Evolutionary conservation across 225 moss, liverwort and hornwort species (phyloP), one percentile per base, ranked within the genome.

Genomic region (Antitrichia curtipendula): DNA sequence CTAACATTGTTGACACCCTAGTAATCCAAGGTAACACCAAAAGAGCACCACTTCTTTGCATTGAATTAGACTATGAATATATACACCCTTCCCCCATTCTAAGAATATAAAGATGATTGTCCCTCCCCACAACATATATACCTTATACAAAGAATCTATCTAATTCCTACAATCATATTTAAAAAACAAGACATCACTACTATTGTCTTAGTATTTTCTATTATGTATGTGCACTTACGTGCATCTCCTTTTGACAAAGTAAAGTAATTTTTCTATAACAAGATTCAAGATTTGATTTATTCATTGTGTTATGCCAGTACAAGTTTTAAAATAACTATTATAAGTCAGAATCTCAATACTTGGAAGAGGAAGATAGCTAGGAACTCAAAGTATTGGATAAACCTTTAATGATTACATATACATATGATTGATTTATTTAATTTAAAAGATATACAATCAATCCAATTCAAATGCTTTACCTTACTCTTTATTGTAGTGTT

Each of bases 21-120:
- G 16, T 17, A 45, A 10, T 28, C 28, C 4, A 72, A 45, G 3
- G 3, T 28, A 72, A 8, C 3, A 43, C 9, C 16, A 28, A 71
- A 43, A n/a, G 28, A 41, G 2, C 3, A 43, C 2, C 16, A 71
- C 16, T 72, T 28, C 7, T 4, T 0, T 10, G 0, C 16, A 71
- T 43, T 29, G 45, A 72, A 29, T 18, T 6, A 71, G 28, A 43
- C 43, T 43, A 16, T 71, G 25, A 43, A 71, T 10, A 47, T 29
- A 6, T 11, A 14, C 11, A 29, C 7, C 10, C 29, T 47, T 29
- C 1, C 18, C 0, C 1, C 9, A 10, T 43, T 71, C 9, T 43
- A 43, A 6, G 27, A 6, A 27, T 28, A 28, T 6, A 28, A 43
- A 71, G 6, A 28, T 71, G 9, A 43, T 27, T 43, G 7, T 15